phyloP scores from a whole-genome alignment of 1,284 basidiomycete genomes.

The Ceratorhiza oryzae-sativae region DNA sequence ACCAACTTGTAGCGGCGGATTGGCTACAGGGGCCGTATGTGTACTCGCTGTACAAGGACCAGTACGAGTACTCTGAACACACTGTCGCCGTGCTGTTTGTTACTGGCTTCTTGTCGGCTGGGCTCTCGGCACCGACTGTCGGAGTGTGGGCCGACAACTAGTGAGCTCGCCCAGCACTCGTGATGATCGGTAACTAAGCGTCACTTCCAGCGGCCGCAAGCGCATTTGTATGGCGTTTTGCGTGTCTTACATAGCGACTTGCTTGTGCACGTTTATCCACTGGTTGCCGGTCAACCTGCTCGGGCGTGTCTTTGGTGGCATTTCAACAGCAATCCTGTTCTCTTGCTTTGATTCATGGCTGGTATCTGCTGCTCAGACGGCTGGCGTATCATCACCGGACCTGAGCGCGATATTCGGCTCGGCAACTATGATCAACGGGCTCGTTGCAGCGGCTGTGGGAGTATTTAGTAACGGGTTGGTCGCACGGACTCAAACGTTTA shows the following conservation, averaged over 20 bases:
- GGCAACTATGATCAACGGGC: slow-evolving; percentile 72
- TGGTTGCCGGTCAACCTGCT: slow-evolving; percentile 64
- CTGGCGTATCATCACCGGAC: slow-evolving; percentile 61
- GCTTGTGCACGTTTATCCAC: slow-evolving; percentile 63
- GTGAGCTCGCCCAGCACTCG: slow-evolving; percentile 53
- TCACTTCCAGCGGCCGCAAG: slow-evolving; percentile 63
- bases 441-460: slow-evolving; percentile 71
- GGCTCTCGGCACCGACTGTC: slow-evolving; percentile 68
- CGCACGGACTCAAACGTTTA: slow-evolving; percentile 55
- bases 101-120: slow-evolving; percentile 73
- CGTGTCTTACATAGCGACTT: slow-evolving; percentile 65
- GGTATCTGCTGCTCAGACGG: slow-evolving; percentile 63
- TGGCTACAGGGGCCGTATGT: slow-evolving; percentile 82
- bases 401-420: slow-evolving; percentile 74
- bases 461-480: slow-evolving; percentile 70
- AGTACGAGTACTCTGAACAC: slow-evolving; percentile 68
- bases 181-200: not conserved
- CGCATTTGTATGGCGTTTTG: slow-evolving; percentile 72
- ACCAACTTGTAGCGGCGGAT: slow-evolving; percentile 62
- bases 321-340: slow-evolving; percentile 76
- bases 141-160: slow-evolving; percentile 79
- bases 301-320: slow-evolving; percentile 69
- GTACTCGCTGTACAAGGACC: slow-evolving; percentile 73
- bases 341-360: slow-evolving; percentile 79
- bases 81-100: slow-evolving; percentile 73